Base-by-base conservation (phyloP, 2,329 filamentous ascomycete species). In the Coniochaeta prunicola region DNA sequence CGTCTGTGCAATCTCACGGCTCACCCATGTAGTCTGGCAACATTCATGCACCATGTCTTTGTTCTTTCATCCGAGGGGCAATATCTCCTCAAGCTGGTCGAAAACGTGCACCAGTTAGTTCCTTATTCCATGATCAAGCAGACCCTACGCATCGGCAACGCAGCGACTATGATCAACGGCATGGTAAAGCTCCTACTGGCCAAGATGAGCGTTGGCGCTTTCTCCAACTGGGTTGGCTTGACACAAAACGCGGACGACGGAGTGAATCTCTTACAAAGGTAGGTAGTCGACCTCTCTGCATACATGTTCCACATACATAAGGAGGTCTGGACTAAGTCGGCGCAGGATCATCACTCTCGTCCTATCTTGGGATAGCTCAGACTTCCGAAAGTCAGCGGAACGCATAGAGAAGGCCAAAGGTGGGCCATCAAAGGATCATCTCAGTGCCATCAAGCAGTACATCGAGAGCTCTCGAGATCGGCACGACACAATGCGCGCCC, bases 161-260 rank as follows among this genome's bases (percentile, higher is more conserved):
- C 89, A 0, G 89, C 89, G 1, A 89, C 85, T 21, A 92, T 94
- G 90, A 86, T 93, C 59, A 89, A 82, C 66, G 89, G 81, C 59
- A 86, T 93, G 80, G 80, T 90, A 69, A 82, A 79, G 57, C 74
- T 93, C 17, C 78, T 92, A 17, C 78, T 94, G 15, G 86, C 89
- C n/a, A 94, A 94, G 73, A 75, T 92, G 59, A 89, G 88, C 63
- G 77, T 93, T 4, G 85, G 84, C 1, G 85, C 85, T 8, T 73
- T 93, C 56, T 91, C 90, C 4, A 92, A 92, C 69, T 93, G 88
- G 87, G 80, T 92, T 12, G 89, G 90, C 0, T 70, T 91, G 40
- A 92, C 87, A 0, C 81, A 83, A 53, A 84, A 84, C 53, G 82
- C 86, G 0, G 85, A 91, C 62, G 88, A 92, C 64, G 90, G 90